These are phyloP conservation scores for Daldinia grandis DNA, from an alignment of 495 filamentous ascomycete species.

Conservation along the genomic window DNA sequence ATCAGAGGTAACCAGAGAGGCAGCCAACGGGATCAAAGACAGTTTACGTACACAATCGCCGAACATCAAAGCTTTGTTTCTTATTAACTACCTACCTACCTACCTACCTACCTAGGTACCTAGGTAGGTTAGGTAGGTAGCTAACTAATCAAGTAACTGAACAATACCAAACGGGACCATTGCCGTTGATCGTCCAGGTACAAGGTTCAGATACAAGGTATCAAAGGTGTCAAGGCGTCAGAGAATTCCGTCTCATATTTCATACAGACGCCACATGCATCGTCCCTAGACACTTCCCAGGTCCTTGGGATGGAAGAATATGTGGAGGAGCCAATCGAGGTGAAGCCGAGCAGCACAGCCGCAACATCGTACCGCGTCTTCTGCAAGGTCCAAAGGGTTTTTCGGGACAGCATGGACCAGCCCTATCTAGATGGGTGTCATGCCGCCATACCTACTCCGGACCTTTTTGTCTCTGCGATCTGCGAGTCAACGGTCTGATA, in stretches of 20 bases:
- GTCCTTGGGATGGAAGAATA: slow-evolving; percentile 30
- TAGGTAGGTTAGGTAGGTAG: no score
- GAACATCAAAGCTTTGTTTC: background rate
- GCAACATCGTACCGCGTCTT: slow-evolving; percentile 20
- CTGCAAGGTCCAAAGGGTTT: slow-evolving; percentile 29
- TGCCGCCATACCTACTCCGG: slow-evolving; percentile 30
- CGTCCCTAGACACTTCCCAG: slow-evolving; percentile 38
- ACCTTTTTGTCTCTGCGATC: slow-evolving; percentile 28
- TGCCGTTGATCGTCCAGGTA: slow-evolving; percentile 14
- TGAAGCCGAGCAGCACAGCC: slow-evolving; percentile 44
- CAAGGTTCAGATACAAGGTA: no score
- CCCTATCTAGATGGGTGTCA: slow-evolving; percentile 38
- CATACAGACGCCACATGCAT: slow-evolving; percentile 42
- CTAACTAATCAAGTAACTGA: background rate
- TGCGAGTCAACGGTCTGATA: slow-evolving; percentile 41
- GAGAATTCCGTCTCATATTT: slow-evolving; percentile 28
- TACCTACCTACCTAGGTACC: no score
- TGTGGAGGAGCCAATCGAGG: slow-evolving; percentile 46
- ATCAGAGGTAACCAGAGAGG: slow-evolving; percentile 9
- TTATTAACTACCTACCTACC: no score
- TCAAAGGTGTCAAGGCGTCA: no score
- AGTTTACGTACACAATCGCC: slow-evolving; percentile 1
- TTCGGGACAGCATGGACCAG: slow-evolving; percentile 38
- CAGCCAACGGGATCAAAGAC: slow-evolving; percentile 20
- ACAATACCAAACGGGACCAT: slow-evolving; percentile 19